phyloP scores from a whole-genome alignment of 176 grass and related monocot species.

The Neostapfia colusana region DNA sequence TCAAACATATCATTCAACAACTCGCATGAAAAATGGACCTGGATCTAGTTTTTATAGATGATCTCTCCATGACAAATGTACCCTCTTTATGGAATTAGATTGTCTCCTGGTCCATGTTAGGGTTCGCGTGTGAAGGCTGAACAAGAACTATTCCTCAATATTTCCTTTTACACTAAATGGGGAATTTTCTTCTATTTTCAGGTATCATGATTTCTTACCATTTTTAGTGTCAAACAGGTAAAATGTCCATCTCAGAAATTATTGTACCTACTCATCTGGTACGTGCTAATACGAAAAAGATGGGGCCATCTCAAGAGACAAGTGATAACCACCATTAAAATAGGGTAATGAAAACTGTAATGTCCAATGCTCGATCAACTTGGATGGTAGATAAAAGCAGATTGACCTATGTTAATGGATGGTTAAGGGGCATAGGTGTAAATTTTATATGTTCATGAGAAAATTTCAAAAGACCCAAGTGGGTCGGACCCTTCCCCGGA shows the following conservation, averaged over 20 bases:
- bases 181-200: background rate
- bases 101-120: background rate
- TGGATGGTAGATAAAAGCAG: background rate
- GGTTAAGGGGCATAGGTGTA: background rate
- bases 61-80: background rate
- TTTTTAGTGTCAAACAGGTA: constrained; percentile 1
- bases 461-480: background rate
- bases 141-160: background rate
- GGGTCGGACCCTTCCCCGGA: no score
- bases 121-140: background rate
- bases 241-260: background rate
- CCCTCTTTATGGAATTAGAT: constrained; percentile 23
- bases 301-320: background rate
- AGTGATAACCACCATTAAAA: background rate
- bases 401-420: background rate
- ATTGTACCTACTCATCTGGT: background rate
- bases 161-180: background rate
- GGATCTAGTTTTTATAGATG: background rate
- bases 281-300: constrained; percentile 11
- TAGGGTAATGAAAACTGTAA: constrained; percentile 1
- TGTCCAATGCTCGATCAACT: background rate
- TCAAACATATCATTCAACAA: constrained; percentile 18
- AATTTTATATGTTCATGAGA: background rate
- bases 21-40: background rate
- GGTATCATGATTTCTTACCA: background rate